phyloP scores from a whole-genome alignment of 352 stramenopile species.

The Globisporangium spinosum region DNA sequence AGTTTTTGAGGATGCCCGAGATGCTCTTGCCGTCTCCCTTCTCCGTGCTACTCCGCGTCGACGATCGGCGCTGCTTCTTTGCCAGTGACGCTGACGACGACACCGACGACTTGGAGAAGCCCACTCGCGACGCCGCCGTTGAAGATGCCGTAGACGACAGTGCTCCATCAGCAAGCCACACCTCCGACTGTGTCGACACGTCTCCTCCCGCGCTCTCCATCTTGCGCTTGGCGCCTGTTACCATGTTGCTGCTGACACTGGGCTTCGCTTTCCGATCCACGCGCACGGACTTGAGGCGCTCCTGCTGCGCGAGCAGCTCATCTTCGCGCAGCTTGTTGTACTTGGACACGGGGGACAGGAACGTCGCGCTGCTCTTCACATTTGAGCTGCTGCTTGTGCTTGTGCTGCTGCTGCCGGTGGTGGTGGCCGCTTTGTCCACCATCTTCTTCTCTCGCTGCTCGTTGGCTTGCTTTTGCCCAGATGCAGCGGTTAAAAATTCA shows the following conservation, averaged over 20 bases:
- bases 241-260: constrained; percentile 8
- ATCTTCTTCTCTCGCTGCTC: background rate
- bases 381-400: background rate
- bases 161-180: constrained; percentile 12
- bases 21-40: constrained; percentile 9
- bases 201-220: constrained; percentile 7
- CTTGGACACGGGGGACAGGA: constrained; percentile 35
- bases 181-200: background rate
- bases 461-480: background rate
- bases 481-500: constrained; percentile 7
- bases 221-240: constrained; percentile 27
- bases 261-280: constrained; percentile 4
- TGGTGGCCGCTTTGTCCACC: background rate
- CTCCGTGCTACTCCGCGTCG: background rate
- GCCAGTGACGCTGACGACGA: constrained; percentile 6
- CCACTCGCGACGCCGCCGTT: background rate
- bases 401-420: background rate
- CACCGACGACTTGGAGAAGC: constrained; percentile 8
- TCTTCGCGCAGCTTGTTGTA: constrained; percentile 25
- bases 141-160: background rate
- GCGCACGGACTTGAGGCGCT: constrained; percentile 26
- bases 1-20: constrained; percentile 15
- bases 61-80: constrained; percentile 16
- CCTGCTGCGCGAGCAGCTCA: constrained; percentile 24
- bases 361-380: background rate